phyloP scores from a whole-genome alignment of 139 green algal genomes.

The Volvox africanus region DNA sequence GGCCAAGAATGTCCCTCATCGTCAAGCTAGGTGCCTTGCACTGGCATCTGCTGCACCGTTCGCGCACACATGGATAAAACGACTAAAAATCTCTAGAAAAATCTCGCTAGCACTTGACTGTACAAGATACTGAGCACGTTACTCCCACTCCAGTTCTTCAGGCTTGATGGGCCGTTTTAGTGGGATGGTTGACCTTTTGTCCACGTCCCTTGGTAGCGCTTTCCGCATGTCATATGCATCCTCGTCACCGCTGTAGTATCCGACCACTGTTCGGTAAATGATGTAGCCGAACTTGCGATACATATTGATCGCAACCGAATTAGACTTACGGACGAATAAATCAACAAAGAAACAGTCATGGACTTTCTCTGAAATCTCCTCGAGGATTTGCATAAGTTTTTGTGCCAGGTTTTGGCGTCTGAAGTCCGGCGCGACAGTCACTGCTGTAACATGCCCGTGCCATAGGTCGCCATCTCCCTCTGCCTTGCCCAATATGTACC shows the following conservation, averaged over 20 bases:
- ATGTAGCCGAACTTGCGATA: conserved; percentile 96
- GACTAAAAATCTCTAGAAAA: no score
- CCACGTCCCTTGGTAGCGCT: conserved; percentile 91
- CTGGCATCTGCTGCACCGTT: no score
- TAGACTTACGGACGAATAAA: conserved; percentile 97
- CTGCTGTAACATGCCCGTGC: conserved; percentile 98
- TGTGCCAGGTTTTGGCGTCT: conserved; percentile 85
- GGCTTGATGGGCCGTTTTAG: conserved; percentile 78
- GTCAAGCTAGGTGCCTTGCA: no score
- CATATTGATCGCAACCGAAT: conserved; percentile 93
- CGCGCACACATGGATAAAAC: no score
- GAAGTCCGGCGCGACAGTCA: conserved; percentile 94
- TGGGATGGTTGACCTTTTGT: conserved; percentile 85
- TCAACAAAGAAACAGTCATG: conserved; percentile 98
- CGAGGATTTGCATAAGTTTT: conserved; percentile 93
- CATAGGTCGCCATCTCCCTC: conserved; percentile 90
- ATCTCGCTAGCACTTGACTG: no score
- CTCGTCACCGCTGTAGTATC: conserved; percentile 94
- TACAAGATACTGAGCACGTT: background rate
- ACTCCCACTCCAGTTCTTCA: conserved; percentile 92
- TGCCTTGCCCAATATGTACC: conserved; percentile 97
- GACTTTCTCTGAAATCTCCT: conserved; percentile 85
- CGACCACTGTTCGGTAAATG: conserved; percentile 87
- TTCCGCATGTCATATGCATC: conserved; percentile 99
- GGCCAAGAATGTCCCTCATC: no score